A percentile compares a stretch with the other conserved stretches of the same genome.
These are phyloP conservation scores for Amphibolis antarctica DNA, from an alignment of 106 monocot genomes.

Conservation along the genomic window DNA sequence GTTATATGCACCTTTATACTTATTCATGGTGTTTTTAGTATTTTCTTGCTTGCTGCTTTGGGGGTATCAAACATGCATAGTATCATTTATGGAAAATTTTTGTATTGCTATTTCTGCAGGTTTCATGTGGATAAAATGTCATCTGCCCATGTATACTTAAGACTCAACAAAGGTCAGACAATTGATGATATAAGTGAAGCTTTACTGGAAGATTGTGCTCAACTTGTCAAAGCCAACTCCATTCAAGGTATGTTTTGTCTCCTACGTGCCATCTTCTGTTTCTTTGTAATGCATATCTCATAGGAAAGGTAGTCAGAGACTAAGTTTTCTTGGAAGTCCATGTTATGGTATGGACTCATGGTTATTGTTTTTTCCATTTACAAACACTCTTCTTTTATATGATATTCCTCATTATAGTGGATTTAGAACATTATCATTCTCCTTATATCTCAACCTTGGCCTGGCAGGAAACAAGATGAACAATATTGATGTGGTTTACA, in stretches of 20 bases:
- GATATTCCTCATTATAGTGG: background rate
- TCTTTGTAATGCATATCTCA: no score
- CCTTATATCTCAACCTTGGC: background rate
- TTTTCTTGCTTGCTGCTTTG: no score
- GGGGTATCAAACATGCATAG: no score
- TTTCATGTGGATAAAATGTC: slow-evolving; percentile 99
- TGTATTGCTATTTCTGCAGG: slow-evolving; percentile 34
- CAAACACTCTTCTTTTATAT: background rate
- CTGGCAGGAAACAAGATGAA: slow-evolving; percentile 91
- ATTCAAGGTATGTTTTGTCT: slow-evolving; percentile 56
- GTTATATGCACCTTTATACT: no score
- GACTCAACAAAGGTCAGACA: slow-evolving; percentile 81
- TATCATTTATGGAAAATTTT: no score
- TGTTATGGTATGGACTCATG: no score
- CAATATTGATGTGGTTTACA: slow-evolving; percentile 91
- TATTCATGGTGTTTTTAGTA: no score
- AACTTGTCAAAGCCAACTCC: slow-evolving; percentile 96
- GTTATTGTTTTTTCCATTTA: background rate
- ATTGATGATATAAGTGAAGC: slow-evolving; percentile 89
- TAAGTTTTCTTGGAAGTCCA: no score
- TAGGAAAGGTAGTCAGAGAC: no score
- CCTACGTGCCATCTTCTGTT: background rate
- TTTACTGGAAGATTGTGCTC: slow-evolving; percentile 83
- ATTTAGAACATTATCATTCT: background rate
- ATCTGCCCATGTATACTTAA: slow-evolving; percentile 92